Conservation (phyloP, 208 protist species). For the Leishmania mexicana region DNA sequence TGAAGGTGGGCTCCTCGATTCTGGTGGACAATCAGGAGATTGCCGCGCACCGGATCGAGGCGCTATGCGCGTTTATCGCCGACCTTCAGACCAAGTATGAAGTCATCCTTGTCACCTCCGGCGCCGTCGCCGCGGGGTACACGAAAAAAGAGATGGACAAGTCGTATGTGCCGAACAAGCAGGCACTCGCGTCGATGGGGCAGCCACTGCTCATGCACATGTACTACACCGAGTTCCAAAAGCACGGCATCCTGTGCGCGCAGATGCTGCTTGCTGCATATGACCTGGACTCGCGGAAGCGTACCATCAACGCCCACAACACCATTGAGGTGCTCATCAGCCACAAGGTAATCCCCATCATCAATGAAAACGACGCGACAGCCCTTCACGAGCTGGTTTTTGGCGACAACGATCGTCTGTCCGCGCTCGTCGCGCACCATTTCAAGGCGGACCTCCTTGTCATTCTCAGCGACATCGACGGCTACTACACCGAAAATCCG, state of each 20-base stretch:
- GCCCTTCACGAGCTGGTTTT: slow-evolving; percentile 49
- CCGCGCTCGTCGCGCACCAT: slow-evolving; percentile 60
- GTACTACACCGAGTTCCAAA: slow-evolving; percentile 58
- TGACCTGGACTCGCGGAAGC: slow-evolving; percentile 48
- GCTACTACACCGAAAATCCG: slow-evolving; percentile 69
- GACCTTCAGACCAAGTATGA: slow-evolving; percentile 52
- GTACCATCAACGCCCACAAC: slow-evolving; percentile 62
- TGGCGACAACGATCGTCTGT: slow-evolving; percentile 67
- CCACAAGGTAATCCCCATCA: slow-evolving; percentile 63
- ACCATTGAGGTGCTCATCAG: slow-evolving; percentile 42
- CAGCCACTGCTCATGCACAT: slow-evolving; percentile 41
- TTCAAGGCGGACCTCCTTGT: slow-evolving; percentile 74
- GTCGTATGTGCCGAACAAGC: slow-evolving; percentile 27
- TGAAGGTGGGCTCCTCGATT: slow-evolving; percentile 77
- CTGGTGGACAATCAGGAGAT: slow-evolving; percentile 50
- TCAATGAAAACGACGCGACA: slow-evolving; percentile 44
- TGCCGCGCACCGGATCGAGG: slow-evolving; percentile 46
- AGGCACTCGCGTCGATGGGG: slow-evolving; percentile 26
- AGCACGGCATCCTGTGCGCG: slow-evolving; percentile 55
- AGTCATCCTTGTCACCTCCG: slow-evolving; percentile 80
- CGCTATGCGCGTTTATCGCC: slow-evolving; percentile 66
- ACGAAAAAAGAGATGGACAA: slow-evolving; percentile 56
- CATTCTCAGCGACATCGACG: slow-evolving; percentile 89
- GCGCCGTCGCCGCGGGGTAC: slow-evolving; percentile 66
- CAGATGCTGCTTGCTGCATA: slow-evolving; percentile 72